Evolutionary conservation across 306 rosid genomes (phyloP).

Genomic region (Cucurbita pepo): DNA sequence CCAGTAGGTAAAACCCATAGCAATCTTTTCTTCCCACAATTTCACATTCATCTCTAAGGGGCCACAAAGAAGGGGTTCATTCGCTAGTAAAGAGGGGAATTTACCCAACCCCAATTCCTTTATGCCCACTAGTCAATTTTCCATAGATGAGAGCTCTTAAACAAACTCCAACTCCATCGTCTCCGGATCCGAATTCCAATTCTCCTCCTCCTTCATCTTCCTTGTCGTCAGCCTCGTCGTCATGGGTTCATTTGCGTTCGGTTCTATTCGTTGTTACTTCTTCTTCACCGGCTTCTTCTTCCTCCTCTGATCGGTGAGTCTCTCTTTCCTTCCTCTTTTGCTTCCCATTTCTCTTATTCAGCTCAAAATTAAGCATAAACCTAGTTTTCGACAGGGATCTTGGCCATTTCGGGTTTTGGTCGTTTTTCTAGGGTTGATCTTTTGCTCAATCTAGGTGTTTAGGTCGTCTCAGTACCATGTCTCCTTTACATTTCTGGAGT

Average conservation of each 20-base stretch:
- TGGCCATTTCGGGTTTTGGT: constrained; percentile 17
- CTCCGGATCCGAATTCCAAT: constrained; percentile 28
- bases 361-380: constrained; percentile 19
- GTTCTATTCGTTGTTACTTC: constrained; percentile 87
- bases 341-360: constrained; percentile 10
- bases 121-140: neutral
- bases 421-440: constrained; percentile 23
- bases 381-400: constrained; percentile 47
- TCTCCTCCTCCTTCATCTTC: constrained; percentile 32
- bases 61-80: neutral
- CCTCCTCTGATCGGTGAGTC: constrained; percentile 98
- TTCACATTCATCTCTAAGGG: constrained; percentile 10
- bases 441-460: constrained; percentile 31
- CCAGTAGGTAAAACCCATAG: constrained; percentile 41
- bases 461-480: constrained; percentile 10
- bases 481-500: constrained; percentile 9
- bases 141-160: constrained; percentile 85
- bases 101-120: neutral
- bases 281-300: constrained; percentile 95
- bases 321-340: constrained; percentile 13
- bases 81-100: neutral
- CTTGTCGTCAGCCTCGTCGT: constrained; percentile 41
- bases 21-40: neutral
- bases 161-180: constrained; percentile 68
- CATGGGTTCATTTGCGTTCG: constrained; percentile 99